These are phyloP conservation scores for Colletotrichum sp. DNA, from an alignment of 2,329 filamentous ascomycete species.

Conservation along the genomic window DNA sequence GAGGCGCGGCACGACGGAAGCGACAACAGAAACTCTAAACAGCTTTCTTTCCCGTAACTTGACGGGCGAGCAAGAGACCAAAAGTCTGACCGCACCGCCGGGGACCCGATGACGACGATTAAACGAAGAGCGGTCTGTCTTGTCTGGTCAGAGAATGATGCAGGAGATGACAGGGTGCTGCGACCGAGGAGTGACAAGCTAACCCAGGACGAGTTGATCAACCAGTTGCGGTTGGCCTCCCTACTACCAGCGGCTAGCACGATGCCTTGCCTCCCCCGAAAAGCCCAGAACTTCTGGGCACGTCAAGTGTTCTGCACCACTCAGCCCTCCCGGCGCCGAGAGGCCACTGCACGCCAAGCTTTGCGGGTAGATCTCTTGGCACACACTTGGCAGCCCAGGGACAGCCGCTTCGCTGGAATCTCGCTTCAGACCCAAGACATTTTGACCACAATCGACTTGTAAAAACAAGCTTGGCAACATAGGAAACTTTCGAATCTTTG, in stretches of 20 bases:
- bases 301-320: neutral
- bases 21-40: neutral
- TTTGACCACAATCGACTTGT: neutral
- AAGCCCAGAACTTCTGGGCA: neutral
- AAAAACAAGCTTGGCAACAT: neutral
- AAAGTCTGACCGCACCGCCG: neutral
- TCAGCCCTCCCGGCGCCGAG: neutral
- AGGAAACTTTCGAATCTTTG: neutral
- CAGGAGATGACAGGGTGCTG: neutral
- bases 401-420: neutral
- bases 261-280: neutral
- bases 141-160: neutral
- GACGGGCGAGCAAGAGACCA: neutral
- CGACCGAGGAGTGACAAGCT: neutral
- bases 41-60: neutral
- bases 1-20: neutral
- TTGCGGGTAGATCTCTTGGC: slow-evolving; percentile 19
- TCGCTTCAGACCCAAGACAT: neutral
- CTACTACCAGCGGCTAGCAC: neutral
- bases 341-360: slow-evolving; percentile 10
- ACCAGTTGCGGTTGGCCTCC: neutral
- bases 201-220: neutral
- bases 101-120: neutral
- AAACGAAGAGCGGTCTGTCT: neutral
- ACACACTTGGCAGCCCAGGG: slow-evolving; percentile 9